Evolutionary conservation across 495 filamentous ascomycete genomes (phyloP), one percentile per base, ranked within the genome.

Genomic region (Penicillium argentinense): DNA sequence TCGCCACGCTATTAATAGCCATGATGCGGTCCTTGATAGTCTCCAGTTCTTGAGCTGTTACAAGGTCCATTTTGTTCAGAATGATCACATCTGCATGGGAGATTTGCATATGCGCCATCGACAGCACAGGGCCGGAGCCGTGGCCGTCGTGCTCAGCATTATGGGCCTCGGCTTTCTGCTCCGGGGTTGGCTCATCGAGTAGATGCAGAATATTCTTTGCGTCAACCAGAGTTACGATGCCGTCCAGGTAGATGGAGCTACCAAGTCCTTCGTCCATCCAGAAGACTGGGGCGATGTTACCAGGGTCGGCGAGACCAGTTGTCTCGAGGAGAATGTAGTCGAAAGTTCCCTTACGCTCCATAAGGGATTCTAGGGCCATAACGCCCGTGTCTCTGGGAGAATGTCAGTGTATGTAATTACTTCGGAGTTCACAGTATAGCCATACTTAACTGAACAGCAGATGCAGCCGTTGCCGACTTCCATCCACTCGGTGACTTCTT

Each of bases 281-380:
- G 68, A 98, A 98, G 13, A 97, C 67, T 0, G 95, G 93, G 2
- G 95, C 93, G 33, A 98, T 82, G 55, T 97, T 97, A 4, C 93
- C 93, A 0, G 93, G 93, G 65, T 98, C 93, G 9, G 93, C 93
- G 8, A 98, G 78, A 0, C 93, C 93, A 2, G 91, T 97, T 1
- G 95, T 97, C 68, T 98, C 93, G 18, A 98, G 86, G 1, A 98
- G 83, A 55, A 98, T 96, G 72, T 97, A 97, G 76, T 98, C 95
- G 60, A 98, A 97, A 26, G 84, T 81, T 29, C 93, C 93, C 42
- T 88, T 88, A 51, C 87, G 87, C 49, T 90, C 87, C 88, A 98
- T 97, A n/a, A 98, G 74, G 13, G 86, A 87, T 69, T 98, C 93
- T 47, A 98, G 91, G 47, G 93, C 95, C 56, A 84, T 85, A 39